phyloP scores from a whole-genome alignment of 352 stramenopile species.

The Pythium rhizo-oryzae region DNA sequence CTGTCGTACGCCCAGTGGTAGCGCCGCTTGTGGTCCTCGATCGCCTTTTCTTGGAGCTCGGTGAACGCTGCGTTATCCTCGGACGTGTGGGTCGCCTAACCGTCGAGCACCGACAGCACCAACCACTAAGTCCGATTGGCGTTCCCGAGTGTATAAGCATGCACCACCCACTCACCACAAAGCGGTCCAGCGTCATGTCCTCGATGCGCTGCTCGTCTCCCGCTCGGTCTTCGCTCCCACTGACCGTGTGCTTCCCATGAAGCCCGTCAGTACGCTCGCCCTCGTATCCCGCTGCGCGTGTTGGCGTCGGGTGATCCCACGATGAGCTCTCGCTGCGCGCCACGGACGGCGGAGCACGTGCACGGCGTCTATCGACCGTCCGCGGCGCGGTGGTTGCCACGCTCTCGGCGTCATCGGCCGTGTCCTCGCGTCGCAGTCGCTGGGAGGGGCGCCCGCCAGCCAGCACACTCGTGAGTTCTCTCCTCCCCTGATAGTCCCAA shows the following conservation, averaged over 20 bases:
- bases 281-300: conserved; percentile 14
- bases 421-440: conserved; percentile 1
- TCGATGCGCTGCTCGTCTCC: background rate
- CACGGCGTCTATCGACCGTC: background rate
- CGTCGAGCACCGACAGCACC: background rate
- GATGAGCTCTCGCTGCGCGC: conserved; percentile 27
- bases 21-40: conserved; percentile 62
- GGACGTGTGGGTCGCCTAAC: conserved; percentile 75
- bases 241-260: background rate
- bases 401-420: background rate
- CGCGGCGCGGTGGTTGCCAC: background rate
- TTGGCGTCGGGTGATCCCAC: conserved; percentile 68
- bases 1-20: conserved; percentile 85
- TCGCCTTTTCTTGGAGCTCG: conserved; percentile 70
- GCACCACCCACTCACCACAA: conserved; percentile 45
- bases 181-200: conserved; percentile 61
- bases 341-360: background rate
- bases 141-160: background rate
- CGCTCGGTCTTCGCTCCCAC: background rate
- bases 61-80: conserved; percentile 86
- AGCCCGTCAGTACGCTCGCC: conserved; percentile 5
- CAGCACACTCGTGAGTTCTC: background rate
- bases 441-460: too few species aligned
- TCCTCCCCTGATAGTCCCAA: background rate
- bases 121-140: too few species aligned